Evolutionary conservation across 345 rosid species (phyloP).

Genomic region (Tarenaya hassleriana): DNA sequence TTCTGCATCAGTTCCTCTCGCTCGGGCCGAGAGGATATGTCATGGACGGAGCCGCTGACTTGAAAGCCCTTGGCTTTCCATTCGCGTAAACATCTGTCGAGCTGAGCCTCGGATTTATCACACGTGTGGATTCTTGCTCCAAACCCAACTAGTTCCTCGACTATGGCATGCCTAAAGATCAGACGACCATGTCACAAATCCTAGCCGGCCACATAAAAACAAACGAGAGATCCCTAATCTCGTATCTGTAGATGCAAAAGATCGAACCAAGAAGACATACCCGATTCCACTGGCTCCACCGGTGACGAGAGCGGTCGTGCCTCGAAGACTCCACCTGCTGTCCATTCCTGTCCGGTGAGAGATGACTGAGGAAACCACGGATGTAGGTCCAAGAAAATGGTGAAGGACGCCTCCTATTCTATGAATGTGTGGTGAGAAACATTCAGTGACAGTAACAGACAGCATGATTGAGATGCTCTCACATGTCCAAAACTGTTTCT

Average conservation of each 20-base stretch:
- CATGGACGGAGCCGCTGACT: conserved; percentile 48
- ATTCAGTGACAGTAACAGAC: too few relatives aligned
- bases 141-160: conserved; percentile 60
- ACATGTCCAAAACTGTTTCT: too few relatives aligned
- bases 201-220: background rate
- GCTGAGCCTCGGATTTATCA: conserved; percentile 46
- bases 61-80: conserved; percentile 43
- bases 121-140: conserved; percentile 73
- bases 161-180: conserved; percentile 13
- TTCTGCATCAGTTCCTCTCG: conserved; percentile 39
- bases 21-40: conserved; percentile 24
- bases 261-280: conserved; percentile 7
- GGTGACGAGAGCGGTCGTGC: conserved; percentile 26
- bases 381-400: too few relatives aligned
- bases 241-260: background rate
- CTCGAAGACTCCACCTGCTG: conserved; percentile 22
- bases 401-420: too few relatives aligned
- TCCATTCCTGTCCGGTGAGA: background rate
- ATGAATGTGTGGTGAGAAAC: too few relatives aligned
- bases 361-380: too few relatives aligned
- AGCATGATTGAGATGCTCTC: too few relatives aligned
- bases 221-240: background rate
- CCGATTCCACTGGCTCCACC: conserved; percentile 29
- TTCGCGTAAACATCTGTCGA: conserved; percentile 38
- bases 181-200: background rate